Evolutionary conservation across 2,329 filamentous ascomycete genomes (phyloP), one percentile per base, ranked within the genome.

Genomic region (Rhynchosporium agropyri): DNA sequence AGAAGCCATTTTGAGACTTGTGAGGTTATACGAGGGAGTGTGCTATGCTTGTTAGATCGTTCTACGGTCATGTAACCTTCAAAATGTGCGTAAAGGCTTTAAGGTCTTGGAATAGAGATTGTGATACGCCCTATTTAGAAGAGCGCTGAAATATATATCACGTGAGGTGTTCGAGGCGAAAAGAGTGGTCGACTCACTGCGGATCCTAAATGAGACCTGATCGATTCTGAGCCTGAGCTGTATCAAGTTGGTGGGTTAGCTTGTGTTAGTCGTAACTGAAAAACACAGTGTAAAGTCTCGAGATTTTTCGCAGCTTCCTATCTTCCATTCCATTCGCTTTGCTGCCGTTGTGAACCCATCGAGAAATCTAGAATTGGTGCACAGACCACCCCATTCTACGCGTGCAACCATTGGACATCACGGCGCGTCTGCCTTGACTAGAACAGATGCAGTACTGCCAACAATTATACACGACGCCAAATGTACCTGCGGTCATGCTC

Each of bases 401-500:
- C 60, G 56, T 48, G 58, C 50, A 4, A 45, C 50, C 56, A 65
- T 69, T 67, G 63, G 68, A 60, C 31, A 38, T 63, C 62, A 65
- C 46, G 64, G 58, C 67, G 70, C 68, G 69, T 70, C 66, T 68
- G 65, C 69, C 67, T 67, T 50, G 36, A 45, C 40, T 31, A 28
- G 20, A 50, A 5, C 38, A 33, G 4, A n/a, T 12, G 20, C n/a
- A 56, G 33, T 20, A 20, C 20, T 20, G 20, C 29, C 50, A 54
- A 33, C 49, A 55, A 31, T 58, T 48, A 42, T 63, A 49, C 54
- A 58, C 57, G 6, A 48, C 60, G 55, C 59, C 67, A 67, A 63
- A 42, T 3, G 20, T 42, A 13, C 43, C 45, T 42, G 40, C 56
- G 67, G 73, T 72, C 71, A 76, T 76, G 74, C 72, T 72, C 67